Conservation (phyloP, 768 basidiomycete species). For the Hygrocybe punicea region DNA sequence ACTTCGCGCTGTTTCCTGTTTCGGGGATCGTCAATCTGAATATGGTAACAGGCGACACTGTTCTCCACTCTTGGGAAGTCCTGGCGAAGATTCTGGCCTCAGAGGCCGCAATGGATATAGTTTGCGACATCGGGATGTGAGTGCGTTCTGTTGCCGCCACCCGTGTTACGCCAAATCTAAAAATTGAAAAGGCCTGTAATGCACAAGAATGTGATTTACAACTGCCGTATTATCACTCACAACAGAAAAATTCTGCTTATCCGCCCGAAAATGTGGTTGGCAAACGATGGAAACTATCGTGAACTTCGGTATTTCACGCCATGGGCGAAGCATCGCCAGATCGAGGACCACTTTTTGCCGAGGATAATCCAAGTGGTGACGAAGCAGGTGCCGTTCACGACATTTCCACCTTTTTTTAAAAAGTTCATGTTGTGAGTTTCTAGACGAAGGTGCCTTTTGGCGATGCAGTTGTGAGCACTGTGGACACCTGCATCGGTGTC, state of each 20-base stretch:
- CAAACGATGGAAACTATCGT: constrained; percentile 97
- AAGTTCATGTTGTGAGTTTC: neutral
- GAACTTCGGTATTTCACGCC: constrained; percentile 89
- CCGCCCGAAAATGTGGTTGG: constrained; percentile 99
- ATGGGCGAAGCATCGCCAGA: constrained; percentile 85
- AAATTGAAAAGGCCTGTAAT: constrained; percentile 75
- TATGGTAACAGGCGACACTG: constrained; percentile 74
- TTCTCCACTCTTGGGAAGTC: constrained; percentile 96
- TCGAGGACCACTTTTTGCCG: constrained; percentile 90
- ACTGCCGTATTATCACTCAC: constrained; percentile 88
- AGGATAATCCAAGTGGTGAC: constrained; percentile 86
- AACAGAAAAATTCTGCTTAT: constrained; percentile 87
- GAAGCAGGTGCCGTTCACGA: constrained; percentile 58
- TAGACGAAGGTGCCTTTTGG: constrained; percentile 92
- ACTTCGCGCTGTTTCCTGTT: neutral
- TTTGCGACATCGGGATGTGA: constrained; percentile 97
- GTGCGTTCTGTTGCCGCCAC: constrained; percentile 23
- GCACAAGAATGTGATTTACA: constrained; percentile 98
- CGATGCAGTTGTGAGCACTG: constrained; percentile 88
- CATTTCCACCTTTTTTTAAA: neutral
- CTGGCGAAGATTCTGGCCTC: constrained; percentile 84
- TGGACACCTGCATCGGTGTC: constrained; percentile 94
- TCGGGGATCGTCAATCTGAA: neutral
- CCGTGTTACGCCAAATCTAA: neutral
- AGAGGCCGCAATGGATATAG: constrained; percentile 75